Percentiles rank a stretch among this genome's conserved stretches.
Conservation (phyloP, 169 alveolate species). For the Besnoitia besnoiti region DNA sequence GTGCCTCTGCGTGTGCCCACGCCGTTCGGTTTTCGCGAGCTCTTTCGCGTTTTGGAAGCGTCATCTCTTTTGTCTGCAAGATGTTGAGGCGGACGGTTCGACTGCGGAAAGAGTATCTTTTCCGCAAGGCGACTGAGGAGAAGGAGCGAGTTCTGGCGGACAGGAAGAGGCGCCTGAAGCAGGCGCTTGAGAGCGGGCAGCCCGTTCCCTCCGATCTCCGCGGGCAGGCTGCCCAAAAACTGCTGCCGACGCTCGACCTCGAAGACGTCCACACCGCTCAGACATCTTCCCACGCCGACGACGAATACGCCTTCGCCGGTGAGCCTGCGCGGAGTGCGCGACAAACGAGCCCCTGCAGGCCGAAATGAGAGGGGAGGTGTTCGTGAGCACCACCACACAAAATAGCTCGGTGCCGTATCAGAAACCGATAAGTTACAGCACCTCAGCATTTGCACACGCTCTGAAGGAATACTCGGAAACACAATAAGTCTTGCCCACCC, state of each 20-base stretch:
- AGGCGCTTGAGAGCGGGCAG: conserved; percentile 88
- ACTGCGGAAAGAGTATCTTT: conserved; percentile 95
- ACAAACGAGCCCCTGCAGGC: no score
- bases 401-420: no score
- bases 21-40: neutral
- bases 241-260: conserved; percentile 75
- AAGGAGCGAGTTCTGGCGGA: conserved; percentile 86
- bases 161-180: conserved; percentile 85
- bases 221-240: conserved; percentile 80
- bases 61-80: neutral
- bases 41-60: neutral
- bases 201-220: conserved; percentile 81
- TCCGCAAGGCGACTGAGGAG: conserved; percentile 90
- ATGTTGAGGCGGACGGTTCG: conserved; percentile 95
- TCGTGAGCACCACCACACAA: no score
- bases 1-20: neutral
- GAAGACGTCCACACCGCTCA: conserved; percentile 85
- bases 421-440: no score
- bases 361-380: no score
- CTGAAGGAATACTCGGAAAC: no score
- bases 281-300: conserved; percentile 90
- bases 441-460: no score
- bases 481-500: no score
- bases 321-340: no score
- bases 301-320: conserved; percentile 77